A percentile compares a stretch with the other conserved stretches of the same genome.
phyloP scores from a whole-genome alignment of 2,329 filamentous ascomycete genomes.

The Purpureocillium lavendulum region DNA sequence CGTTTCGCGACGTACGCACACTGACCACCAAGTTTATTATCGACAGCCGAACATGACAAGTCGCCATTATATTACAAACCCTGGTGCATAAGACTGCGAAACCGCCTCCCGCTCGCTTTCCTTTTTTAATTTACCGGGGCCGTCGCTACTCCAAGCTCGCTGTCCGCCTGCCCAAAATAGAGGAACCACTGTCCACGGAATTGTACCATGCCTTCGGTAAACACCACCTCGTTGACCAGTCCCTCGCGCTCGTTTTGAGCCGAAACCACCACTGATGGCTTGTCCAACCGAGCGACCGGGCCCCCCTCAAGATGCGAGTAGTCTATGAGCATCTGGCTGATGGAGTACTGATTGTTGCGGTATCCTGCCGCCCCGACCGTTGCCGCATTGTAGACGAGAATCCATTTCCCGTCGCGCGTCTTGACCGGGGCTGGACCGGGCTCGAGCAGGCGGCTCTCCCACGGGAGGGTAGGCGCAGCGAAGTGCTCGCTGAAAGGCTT shows the following conservation, averaged over 20 bases:
- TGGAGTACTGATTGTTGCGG: neutral
- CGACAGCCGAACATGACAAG: too few species aligned
- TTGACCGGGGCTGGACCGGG: neutral
- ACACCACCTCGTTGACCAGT: neutral
- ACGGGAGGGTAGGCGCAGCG: neutral
- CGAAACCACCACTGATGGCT: neutral
- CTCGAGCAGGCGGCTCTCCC: neutral
- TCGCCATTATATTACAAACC: too few species aligned
- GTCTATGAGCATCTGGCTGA: slow-evolving; percentile 1
- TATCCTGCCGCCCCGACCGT: neutral
- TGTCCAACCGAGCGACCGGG: neutral
- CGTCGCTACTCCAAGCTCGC: too few species aligned
- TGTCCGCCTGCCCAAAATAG: too few species aligned
- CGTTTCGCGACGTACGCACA: too few species aligned
- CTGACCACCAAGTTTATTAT: too few species aligned
- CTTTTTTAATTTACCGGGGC: too few species aligned
- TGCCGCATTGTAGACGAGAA: neutral
- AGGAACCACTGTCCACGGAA: neutral
- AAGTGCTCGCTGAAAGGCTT: neutral
- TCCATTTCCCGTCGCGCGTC: slow-evolving; percentile 1
- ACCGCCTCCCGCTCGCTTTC: too few species aligned
- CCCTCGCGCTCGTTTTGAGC: neutral
- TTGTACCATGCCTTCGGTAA: slow-evolving; percentile 1
- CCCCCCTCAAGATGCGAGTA: neutral
- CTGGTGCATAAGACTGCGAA: too few species aligned